Percentiles rank a stretch among this genome's conserved stretches.
phyloP scores from a whole-genome alignment of 768 basidiomycete genomes.

The Mycena alexandri region DNA sequence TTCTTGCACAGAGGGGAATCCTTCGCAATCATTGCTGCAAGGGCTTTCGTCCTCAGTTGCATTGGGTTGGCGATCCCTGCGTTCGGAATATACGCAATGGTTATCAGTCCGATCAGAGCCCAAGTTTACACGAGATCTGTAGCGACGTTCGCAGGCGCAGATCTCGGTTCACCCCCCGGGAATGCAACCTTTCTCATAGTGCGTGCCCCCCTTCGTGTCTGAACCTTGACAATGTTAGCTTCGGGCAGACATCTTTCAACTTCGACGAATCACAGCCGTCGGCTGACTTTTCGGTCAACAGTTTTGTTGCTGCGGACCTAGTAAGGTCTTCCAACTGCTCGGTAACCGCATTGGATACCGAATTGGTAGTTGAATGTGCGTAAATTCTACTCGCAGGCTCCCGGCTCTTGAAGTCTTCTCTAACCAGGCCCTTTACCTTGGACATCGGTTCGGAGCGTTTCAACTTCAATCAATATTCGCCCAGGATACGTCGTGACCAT shows the following conservation, averaged over 20 bases:
- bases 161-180: neutral
- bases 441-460: neutral
- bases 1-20: neutral
- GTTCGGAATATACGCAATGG: neutral
- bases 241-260: no score
- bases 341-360: neutral
- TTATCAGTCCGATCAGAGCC: neutral
- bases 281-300: no score
- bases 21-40: neutral
- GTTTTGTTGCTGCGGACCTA: no score
- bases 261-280: no score
- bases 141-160: neutral
- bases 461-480: neutral
- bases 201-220: neutral
- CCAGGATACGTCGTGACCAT: neutral
- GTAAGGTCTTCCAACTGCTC: neutral
- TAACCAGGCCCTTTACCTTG: neutral
- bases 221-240: neutral
- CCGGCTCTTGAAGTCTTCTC: neutral
- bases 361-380: neutral
- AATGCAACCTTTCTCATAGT: neutral
- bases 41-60: neutral
- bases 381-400: neutral
- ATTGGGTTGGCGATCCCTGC: neutral
- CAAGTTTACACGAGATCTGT: neutral